These are phyloP conservation scores for Dinochytrium kinnereticum DNA, from an alignment of 371 early-diverging fungal species.

Conservation along the genomic window DNA sequence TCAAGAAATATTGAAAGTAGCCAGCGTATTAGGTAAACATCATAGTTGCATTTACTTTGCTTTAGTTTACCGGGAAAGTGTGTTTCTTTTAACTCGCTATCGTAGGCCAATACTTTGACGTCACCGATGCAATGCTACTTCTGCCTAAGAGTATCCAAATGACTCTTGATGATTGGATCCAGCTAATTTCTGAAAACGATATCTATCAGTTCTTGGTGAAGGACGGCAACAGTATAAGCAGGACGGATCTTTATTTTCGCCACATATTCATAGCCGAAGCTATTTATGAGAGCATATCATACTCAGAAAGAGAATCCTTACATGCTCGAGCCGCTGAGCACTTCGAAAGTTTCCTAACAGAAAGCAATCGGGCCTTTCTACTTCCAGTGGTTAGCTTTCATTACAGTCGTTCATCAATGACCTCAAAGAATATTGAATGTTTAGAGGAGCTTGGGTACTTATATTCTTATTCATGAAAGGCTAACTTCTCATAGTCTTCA, in stretches of 20 bases:
- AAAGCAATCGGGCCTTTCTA: constrained; percentile 1
- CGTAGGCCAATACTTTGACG: constrained; percentile 15
- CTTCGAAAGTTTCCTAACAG: background rate
- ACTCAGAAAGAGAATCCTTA: background rate
- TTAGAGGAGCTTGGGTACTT: constrained; percentile 5
- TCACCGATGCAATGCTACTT: background rate
- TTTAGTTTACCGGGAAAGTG: no score
- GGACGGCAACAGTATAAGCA: background rate
- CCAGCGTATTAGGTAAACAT: background rate
- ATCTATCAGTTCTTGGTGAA: background rate
- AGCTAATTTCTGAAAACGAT: background rate
- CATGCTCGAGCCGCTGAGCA: background rate
- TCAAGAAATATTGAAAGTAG: background rate
- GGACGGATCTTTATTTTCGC: background rate
- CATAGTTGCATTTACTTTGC: no score
- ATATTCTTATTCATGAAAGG: background rate
- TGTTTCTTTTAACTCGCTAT: no score
- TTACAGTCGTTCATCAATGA: background rate
- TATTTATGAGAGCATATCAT: constrained; percentile 4
- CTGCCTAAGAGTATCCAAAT: background rate
- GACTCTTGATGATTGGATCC: background rate
- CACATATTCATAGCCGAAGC: background rate
- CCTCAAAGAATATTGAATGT: background rate
- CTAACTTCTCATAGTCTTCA: background rate
- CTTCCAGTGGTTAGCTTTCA: constrained; percentile 8